Evolutionary conservation across 345 rosid genomes (phyloP), one percentile per base, ranked within the genome.

Genomic region (Diplotaxis tenuifolia): DNA sequence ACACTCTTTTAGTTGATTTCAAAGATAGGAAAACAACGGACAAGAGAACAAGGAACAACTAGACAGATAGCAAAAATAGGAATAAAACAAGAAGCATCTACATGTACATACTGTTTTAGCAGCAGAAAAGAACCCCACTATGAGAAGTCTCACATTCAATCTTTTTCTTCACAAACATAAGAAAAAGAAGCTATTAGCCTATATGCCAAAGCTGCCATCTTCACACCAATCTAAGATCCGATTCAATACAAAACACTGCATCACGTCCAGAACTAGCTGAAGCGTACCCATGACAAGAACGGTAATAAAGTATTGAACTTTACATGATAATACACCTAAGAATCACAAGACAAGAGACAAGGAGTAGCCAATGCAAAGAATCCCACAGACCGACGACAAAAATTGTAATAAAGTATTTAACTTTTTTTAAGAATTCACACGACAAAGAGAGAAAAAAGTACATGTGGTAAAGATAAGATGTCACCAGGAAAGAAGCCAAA

Each of bases 41-140:
- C 42, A 60, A 60, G 23, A 47, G 4, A 9, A 16, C n/a, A n/a
- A n/a, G 73, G 0, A 9, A 3, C 53, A 22, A 6, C 14, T 5
- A 36, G n/a, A 4, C 14, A 27, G 59, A 61, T n/a, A 36, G 5
- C 25, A 12, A 63, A 53, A 9, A 63, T 22, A 23, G 23, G 20
- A 62, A 62, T 2, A 62, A 38, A 74, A 12, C 42, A 70, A 70
- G 66, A 58, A 20, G n/a, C 18, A 6, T 29, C 27, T 19, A 15
- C 22, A 47, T 50, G 72, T 27, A 68, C 75, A 62, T 87, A 88
- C 99, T 82, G 97, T 92, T 74, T 88, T 81, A 76, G 90, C 73
- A 72, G 97, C 98, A 73, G 96, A n/a, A n/a, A n/a, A n/a, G n/a
- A n/a, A n/a, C n/a, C n/a, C n/a, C 42, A 66, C 45, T 36, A 36